These are phyloP conservation scores for Torulaspora delbrueckii DNA, from an alignment of 805 yeast species.

Conservation along the genomic window DNA sequence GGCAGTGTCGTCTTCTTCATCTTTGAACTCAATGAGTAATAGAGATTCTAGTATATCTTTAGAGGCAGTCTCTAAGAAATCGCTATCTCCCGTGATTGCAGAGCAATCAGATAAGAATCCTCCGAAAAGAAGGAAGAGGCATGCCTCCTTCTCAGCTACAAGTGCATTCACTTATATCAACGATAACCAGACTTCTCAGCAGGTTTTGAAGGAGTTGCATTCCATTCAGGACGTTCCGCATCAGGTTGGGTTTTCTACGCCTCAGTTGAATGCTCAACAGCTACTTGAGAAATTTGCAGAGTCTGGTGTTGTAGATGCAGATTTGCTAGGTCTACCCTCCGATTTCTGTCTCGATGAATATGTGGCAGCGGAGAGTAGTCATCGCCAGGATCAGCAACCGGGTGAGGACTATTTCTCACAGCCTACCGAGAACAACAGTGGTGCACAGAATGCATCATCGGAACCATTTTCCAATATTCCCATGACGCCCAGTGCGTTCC, in stretches of 20 bases:
- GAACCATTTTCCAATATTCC: constrained; percentile 2
- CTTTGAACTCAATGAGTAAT: constrained; percentile 1
- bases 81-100: constrained; percentile 1
- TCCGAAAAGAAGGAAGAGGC: constrained; percentile 34
- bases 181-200: constrained; percentile 13
- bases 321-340: constrained; percentile 24
- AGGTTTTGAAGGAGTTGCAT: constrained; percentile 16
- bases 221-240: constrained; percentile 41
- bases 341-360: constrained; percentile 22
- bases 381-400: background rate
- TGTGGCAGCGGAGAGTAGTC: background rate
- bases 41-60: background rate
- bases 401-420: constrained; percentile 1
- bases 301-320: constrained; percentile 26
- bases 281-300: constrained; percentile 34
- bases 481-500: constrained; percentile 11
- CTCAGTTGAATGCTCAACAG: constrained; percentile 57
- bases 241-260: constrained; percentile 78
- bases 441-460: constrained; percentile 1
- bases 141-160: constrained; percentile 43
- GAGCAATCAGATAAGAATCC: background rate
- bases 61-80: background rate
- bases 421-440: background rate
- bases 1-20: constrained; percentile 4
- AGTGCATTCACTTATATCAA: constrained; percentile 36